These are phyloP conservation scores for Agapanthus africanus DNA, from an alignment of 106 monocot genomes.

Conservation along the genomic window DNA sequence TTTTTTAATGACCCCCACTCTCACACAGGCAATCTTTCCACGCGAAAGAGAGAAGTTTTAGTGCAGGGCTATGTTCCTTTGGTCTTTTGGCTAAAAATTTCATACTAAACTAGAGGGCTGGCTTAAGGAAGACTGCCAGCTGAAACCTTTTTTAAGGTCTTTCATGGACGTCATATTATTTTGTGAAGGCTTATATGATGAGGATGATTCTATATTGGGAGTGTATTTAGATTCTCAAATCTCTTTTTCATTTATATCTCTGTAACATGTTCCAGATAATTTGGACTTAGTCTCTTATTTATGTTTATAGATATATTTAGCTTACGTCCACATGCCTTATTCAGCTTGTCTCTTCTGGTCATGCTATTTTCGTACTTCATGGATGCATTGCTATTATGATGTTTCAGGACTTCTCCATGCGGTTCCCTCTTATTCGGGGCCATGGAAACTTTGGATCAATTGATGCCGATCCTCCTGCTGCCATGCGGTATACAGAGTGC, in stretches of 20 bases:
- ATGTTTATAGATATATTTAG: neutral
- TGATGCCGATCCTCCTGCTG: conserved; percentile 98
- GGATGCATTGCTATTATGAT: neutral
- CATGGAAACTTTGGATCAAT: conserved; percentile 99
- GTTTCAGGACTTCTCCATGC: conserved; percentile 84
- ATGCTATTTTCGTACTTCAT: neutral
- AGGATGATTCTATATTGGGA: neutral
- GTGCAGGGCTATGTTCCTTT: no score
- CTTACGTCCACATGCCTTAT: neutral
- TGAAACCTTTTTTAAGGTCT: no score
- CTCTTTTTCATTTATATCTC: neutral
- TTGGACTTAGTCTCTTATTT: neutral
- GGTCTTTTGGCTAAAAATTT: no score
- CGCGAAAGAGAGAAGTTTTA: no score
- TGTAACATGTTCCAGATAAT: neutral
- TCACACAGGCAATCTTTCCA: no score
- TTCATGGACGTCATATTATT: no score
- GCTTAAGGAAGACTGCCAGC: no score
- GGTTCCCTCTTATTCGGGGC: conserved; percentile 79
- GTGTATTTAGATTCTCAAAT: neutral
- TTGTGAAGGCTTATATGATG: no score
- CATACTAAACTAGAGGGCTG: no score
- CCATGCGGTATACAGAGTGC: conserved; percentile 98
- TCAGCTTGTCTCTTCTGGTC: neutral
- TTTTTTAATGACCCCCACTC: no score